Base-by-base conservation (phyloP, 2,329 filamentous ascomycete species). In the Fusarium transvaalense region DNA sequence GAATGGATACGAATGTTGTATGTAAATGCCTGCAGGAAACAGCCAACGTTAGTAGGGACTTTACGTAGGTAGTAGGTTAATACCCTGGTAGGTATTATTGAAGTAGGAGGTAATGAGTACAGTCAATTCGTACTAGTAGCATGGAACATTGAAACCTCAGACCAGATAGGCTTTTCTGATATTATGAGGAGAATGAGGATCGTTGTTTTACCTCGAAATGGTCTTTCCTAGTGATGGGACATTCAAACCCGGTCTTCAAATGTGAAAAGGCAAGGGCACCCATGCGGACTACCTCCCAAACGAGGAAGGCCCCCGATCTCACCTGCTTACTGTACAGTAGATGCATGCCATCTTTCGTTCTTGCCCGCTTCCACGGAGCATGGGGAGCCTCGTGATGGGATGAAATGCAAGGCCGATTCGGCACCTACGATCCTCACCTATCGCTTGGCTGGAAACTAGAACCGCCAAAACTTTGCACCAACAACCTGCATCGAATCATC, bases 241-340 rank as follows among this genome's bases (percentile, higher is more conserved):
- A 63, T 50, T 21, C 32, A 50, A 50, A 38, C 17, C 47, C 13
- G 23, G 47, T 37, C 32, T 39, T 37, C 13, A 56, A 12, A 34
- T 55, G 57, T 60, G 29, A 38, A 34, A 47, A 12, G 37, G 19
- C 41, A 50, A 59, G 64, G 48, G 38, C 29, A 65, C 51, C 55
- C 59, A 61, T 68, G 59, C 23, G 47, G 43, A 37, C 31, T 29
- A 45, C 35, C 25, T 32, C 42, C 31, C 47, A 27, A 53, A 54
- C 43, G 25, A 57, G 52, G 60, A 64, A 59, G 58, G 54, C 56
- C 54, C 64, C 64, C 59, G 59, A 68, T 65, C 59, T 68, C 46
- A 67, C 58, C 39, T 68, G 57, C 63, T 61, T 66, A 42, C 51
- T 27, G 47, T 51, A n/a, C 46, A 39, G 38, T 52, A 41, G 45